Evolutionary conservation across 768 basidiomycete genomes (phyloP), one percentile per base, ranked within the genome.

Genomic region (Leucocoprinus sp.): DNA sequence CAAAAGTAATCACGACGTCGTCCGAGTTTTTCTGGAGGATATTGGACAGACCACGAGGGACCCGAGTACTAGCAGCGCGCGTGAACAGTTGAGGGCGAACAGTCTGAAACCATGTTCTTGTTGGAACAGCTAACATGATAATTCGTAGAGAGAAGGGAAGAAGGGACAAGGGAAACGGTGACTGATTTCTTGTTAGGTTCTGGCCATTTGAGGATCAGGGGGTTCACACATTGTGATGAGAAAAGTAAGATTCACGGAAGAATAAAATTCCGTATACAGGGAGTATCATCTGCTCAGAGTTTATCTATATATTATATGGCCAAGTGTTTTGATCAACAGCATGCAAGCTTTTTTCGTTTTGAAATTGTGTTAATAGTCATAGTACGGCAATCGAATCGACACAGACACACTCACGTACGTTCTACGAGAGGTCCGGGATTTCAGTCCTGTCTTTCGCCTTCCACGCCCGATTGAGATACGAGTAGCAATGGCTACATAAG

Each of bases 1-100:
- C 90, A 54, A 87, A 88, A 2, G 87, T 89, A 49, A 96, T 82
- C 50, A 95, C 92, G 12, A 93, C 86, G 62, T 95, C 92, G 50
- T 89, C 77, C 0, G 82, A 75, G 42, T 71, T 78, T 71, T 80
- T 85, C 61, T 82, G 70, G 23, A 88, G 68, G 37, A 89, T 59
- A 6, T 69, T 67, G 26, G 71, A 50, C 24, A 75, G 67, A 8
- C 80, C 80, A 53, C 47, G 72, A 57, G 60, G 76, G 18, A 61
- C 57, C 19, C 56, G 52, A 4, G 70, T 65, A 39, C 67, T 71
- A 12, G 67, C 67, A 26, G 70, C 60, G 23, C 72, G 67, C 35
- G 58, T 48, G 12, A 67, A 31, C n/a, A n/a, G n/a, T 27, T 42
- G 23, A 50, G 55, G 46, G 18, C 37, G 12, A 5, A 42, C 19